A percentile compares a stretch with the other conserved stretches of the same genome.
phyloP scores from a whole-genome alignment of 139 green algal species.

The Coelastrella sp. region DNA sequence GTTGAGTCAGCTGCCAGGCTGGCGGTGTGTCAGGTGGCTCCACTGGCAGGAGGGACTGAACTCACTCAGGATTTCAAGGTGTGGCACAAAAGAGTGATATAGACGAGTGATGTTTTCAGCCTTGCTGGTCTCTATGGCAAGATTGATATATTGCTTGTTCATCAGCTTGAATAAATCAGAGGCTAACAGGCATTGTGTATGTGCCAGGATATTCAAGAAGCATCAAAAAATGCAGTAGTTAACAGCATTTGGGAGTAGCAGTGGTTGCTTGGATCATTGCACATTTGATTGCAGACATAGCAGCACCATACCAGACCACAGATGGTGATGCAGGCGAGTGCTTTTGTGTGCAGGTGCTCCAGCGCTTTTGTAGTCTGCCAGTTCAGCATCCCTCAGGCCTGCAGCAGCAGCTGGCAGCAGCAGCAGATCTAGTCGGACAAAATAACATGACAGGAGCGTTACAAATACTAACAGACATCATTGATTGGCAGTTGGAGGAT shows the following conservation, averaged over 20 bases:
- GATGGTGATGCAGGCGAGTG: neutral
- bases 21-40: conserved; percentile 52
- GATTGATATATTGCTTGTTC: no score
- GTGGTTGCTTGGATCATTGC: no score
- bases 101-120: no score
- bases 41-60: conserved; percentile 35
- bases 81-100: neutral
- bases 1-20: conserved; percentile 35
- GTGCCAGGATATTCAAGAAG: no score
- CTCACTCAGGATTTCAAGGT: conserved; percentile 44
- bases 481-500: conserved; percentile 37
- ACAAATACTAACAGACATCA: neutral
- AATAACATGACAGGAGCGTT: conserved; percentile 10
- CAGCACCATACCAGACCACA: neutral
- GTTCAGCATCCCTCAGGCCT: neutral
- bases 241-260: no score
- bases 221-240: no score
- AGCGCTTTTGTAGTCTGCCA: conserved; percentile 8
- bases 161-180: no score
- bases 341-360: neutral
- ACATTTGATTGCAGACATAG: no score
- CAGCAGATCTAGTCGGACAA: neutral
- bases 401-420: neutral
- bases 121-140: no score
- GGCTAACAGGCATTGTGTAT: no score